Evolutionary conservation across 2,329 filamentous ascomycete genomes (phyloP).

Genomic region (Fusarium longipes): DNA sequence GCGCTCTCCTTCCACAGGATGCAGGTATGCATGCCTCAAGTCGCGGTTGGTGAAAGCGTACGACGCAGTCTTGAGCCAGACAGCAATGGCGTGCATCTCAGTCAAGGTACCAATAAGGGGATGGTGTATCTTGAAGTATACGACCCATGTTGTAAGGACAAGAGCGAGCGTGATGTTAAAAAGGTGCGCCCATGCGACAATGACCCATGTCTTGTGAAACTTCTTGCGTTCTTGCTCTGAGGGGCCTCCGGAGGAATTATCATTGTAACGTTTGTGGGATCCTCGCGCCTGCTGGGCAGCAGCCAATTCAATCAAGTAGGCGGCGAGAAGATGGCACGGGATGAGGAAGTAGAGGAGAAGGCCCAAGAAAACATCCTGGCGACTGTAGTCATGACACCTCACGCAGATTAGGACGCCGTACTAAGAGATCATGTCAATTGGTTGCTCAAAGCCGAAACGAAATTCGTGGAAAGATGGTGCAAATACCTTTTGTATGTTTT

Average conservation of each 20-base stretch:
- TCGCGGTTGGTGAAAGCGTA: constrained; percentile 98
- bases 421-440: constrained; percentile 56
- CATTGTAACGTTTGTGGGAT: constrained; percentile 66
- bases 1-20: constrained; percentile 74
- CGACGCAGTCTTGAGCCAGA: constrained; percentile 95
- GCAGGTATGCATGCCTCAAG: constrained; percentile 88
- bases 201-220: constrained; percentile 81
- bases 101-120: constrained; percentile 92
- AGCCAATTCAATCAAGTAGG: constrained; percentile 87
- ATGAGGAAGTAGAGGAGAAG: constrained; percentile 85
- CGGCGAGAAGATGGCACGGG: constrained; percentile 89
- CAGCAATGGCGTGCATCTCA: constrained; percentile 91
- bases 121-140: constrained; percentile 93
- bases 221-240: constrained; percentile 70
- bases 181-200: constrained; percentile 83
- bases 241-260: constrained; percentile 58
- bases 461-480: no score
- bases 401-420: constrained; percentile 96
- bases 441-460: background rate
- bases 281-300: constrained; percentile 83
- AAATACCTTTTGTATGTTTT: constrained; percentile 90
- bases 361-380: constrained; percentile 80
- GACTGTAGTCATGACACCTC: constrained; percentile 86
- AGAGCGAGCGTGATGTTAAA: constrained; percentile 87
- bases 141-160: constrained; percentile 81